phyloP scores from a whole-genome alignment of 2,329 filamentous ascomycete species.

The Ceratocystiopsis sp. region DNA sequence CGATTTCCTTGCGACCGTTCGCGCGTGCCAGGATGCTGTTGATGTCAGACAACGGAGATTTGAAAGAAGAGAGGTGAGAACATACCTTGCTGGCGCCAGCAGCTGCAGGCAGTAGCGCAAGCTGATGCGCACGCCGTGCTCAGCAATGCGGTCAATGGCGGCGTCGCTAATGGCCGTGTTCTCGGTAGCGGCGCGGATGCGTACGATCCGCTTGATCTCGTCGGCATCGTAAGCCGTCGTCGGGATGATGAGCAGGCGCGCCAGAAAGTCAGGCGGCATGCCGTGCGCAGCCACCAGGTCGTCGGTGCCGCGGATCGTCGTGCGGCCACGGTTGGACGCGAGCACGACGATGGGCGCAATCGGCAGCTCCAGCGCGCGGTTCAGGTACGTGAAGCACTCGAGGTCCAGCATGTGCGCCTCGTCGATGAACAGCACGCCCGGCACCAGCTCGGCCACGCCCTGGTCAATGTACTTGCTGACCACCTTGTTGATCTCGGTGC shows the following conservation, averaged over 20 bases:
- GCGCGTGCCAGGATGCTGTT: slow-evolving; percentile 71
- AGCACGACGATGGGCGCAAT: slow-evolving; percentile 96
- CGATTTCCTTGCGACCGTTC: slow-evolving; percentile 60
- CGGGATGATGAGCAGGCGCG: slow-evolving; percentile 86
- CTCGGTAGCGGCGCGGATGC: slow-evolving; percentile 69
- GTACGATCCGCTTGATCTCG: slow-evolving; percentile 86
- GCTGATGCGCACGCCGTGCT: slow-evolving; percentile 77
- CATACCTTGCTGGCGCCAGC: slow-evolving; percentile 63
- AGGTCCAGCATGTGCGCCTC: slow-evolving; percentile 99
- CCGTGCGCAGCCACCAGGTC: slow-evolving; percentile 78
- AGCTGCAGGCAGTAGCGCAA: slow-evolving; percentile 87
- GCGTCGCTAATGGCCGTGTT: slow-evolving; percentile 61
- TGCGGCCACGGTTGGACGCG: slow-evolving; percentile 89
- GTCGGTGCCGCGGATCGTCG: slow-evolving; percentile 75
- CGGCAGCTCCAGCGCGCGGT: slow-evolving; percentile 86
- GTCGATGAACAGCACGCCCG: slow-evolving; percentile 94
- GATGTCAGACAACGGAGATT: slow-evolving; percentile 2
- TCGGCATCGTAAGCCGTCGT: slow-evolving; percentile 76
- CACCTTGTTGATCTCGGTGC: slow-evolving; percentile 95
- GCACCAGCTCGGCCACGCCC: slow-evolving; percentile 93
- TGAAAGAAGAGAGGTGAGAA: slow-evolving; percentile 5
- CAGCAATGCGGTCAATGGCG: slow-evolving; percentile 72
- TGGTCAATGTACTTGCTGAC: slow-evolving; percentile 98
- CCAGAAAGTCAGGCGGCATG: slow-evolving; percentile 82
- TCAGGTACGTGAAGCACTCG: slow-evolving; percentile 97